Evolutionary conservation across 345 rosid species (phyloP).

Genomic region (Camelina laxa): DNA sequence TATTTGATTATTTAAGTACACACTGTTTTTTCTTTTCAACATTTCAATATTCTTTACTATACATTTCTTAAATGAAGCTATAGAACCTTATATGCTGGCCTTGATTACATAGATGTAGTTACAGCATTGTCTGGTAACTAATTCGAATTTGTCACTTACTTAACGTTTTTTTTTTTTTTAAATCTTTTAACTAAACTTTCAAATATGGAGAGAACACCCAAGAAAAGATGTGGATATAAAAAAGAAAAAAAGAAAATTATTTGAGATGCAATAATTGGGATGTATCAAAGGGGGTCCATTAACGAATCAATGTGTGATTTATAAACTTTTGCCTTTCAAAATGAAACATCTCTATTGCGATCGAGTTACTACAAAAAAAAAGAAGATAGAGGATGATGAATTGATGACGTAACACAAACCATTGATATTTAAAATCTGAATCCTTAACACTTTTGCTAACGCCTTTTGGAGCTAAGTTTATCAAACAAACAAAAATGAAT

Average conservation of each 20-base stretch:
- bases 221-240: conserved; percentile 18
- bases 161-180: not conserved
- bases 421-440: not conserved
- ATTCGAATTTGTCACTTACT: not conserved
- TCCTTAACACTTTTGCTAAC: not conserved
- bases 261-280: conserved; percentile 25
- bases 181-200: not conserved
- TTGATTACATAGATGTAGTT: not conserved
- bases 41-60: not conserved
- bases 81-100: not conserved
- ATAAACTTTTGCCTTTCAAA: conserved; percentile 21
- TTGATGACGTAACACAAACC: conserved; percentile 33
- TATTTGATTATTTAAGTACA: not conserved
- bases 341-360: conserved; percentile 13
- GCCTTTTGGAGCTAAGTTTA: conserved; percentile 1
- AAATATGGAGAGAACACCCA: not conserved
- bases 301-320: conserved; percentile 21
- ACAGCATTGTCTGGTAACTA: not conserved
- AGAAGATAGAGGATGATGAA: conserved; percentile 12
- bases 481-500: not conserved
- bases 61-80: not conserved
- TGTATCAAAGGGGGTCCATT: conserved; percentile 32
- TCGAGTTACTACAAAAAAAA: not conserved
- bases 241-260: not conserved
- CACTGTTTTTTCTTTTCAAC: too few relatives aligned